Evolutionary conservation across 768 basidiomycete genomes (phyloP).

Genomic region (Mycena leptocephala): DNA sequence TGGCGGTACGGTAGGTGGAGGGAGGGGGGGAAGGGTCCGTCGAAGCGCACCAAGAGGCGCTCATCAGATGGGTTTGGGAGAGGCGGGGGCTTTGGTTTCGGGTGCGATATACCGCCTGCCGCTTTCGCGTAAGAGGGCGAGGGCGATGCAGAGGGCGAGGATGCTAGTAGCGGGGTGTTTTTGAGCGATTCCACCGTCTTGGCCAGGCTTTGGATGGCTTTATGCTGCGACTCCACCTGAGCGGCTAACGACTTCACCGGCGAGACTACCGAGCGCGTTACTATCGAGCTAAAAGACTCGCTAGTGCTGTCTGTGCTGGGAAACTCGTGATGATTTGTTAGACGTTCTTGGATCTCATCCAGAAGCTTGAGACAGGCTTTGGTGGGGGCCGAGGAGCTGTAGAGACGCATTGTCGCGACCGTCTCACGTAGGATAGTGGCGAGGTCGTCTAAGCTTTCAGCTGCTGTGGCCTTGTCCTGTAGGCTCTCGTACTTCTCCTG

Average conservation of each 20-base stretch:
- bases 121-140: background rate
- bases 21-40: too few species aligned
- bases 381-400: background rate
- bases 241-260: background rate
- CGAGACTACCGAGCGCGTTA: background rate
- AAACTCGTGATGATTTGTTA: conserved; percentile 1
- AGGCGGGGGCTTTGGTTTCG: background rate
- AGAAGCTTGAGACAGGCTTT: background rate
- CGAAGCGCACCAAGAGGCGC: background rate
- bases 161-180: background rate
- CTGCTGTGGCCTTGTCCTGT: too few species aligned
- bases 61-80: background rate
- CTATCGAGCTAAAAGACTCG: background rate
- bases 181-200: conserved; percentile 11
- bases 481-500: too few species aligned
- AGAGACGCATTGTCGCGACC: background rate
- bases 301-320: background rate
- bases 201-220: background rate
- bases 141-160: background rate
- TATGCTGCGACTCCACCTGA: background rate
- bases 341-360: background rate
- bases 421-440: background rate
- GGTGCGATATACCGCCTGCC: background rate
- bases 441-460: background rate
- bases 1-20: too few species aligned